Conservation (phyloP, 768 basidiomycete genomes). For the Boletus sp. region DNA sequence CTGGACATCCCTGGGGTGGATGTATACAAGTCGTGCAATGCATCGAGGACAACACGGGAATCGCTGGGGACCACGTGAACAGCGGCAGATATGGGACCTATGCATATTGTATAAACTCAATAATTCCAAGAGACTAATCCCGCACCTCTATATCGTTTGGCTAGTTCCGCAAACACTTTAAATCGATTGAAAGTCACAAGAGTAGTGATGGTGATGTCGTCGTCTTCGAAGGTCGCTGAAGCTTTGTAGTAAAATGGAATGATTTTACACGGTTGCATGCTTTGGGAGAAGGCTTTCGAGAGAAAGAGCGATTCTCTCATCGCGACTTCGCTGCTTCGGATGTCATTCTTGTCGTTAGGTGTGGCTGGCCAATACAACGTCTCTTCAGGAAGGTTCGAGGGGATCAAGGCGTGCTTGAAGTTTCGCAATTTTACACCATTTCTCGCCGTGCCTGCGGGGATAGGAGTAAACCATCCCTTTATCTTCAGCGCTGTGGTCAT, state of each 20-base stretch:
- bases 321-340: constrained; percentile 13
- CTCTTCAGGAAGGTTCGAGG: constrained; percentile 13
- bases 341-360: neutral
- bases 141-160: constrained; percentile 73
- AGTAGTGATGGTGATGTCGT: constrained; percentile 84
- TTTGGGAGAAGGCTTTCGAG: constrained; percentile 66
- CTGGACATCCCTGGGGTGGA: constrained; percentile 62
- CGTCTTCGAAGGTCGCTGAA: constrained; percentile 47
- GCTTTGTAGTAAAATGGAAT: constrained; percentile 83
- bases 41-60: constrained; percentile 52
- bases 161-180: constrained; percentile 67
- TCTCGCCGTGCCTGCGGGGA: neutral
- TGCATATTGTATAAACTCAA: neutral
- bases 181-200: constrained; percentile 80
- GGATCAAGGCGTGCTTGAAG: neutral
- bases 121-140: neutral
- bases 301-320: constrained; percentile 54
- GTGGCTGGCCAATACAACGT: constrained; percentile 21
- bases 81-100: constrained; percentile 84
- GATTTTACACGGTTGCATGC: constrained; percentile 71
- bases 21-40: constrained; percentile 64
- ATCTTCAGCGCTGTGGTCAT: constrained; percentile 9
- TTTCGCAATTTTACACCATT: neutral
- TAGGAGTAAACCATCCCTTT: constrained; percentile 4
- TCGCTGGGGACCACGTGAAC: constrained; percentile 58